Base-by-base conservation (phyloP, 2,329 filamentous ascomycete species). In the Colletotrichum gloeosporioides region DNA sequence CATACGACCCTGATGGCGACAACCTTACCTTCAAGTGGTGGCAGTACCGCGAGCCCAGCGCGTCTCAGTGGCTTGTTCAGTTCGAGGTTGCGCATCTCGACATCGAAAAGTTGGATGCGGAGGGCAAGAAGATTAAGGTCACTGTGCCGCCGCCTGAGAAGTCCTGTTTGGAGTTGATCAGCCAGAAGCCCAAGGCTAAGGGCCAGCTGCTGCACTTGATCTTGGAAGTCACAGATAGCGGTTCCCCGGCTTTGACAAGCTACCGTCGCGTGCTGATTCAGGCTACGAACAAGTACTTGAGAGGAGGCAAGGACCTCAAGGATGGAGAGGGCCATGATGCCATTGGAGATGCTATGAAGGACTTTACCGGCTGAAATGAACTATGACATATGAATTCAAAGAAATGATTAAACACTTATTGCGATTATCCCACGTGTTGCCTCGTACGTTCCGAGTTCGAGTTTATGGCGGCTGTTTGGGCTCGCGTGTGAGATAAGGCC, bases 161-260 rank as follows among this genome's bases (percentile, higher is more conserved):
- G 76, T 87, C 84, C 39, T 85, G 83, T 4, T 25, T 76, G 27
- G 64, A 69, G 7, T 29, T 73, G n/a, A 73, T 73, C 36, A 62
- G 70, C 18, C 70, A 55, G 34, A 32, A 69, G 59, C 61, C 44
- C 10, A 64, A 65, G 32, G 69, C 73, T 18, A 57, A 69, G 27
- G 88, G 88, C 6, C 85, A 89, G 80, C 72, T 85, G 65, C 81
- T 89, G 77, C 88, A 90, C 80, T 78, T 90, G 36, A 86, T 90
- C 27, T 81, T 91, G 6, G 87, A 89, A 77, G 88, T 90, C 6
- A 87, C 82, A 5, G 86, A 89, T 71, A 79, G 82, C 16, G 88
- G 88, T 0, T 82, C 80, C 3, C 86, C 86, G 29, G 80, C 82
- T 6, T 79, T 90, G 78, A 89, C 86, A 25, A 87, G 83, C 59